Percentiles rank a stretch among this genome's conserved stretches.
These are phyloP conservation scores for Simmondsia chinensis DNA, from an alignment of 148 eudicot species.

Conservation along the genomic window DNA sequence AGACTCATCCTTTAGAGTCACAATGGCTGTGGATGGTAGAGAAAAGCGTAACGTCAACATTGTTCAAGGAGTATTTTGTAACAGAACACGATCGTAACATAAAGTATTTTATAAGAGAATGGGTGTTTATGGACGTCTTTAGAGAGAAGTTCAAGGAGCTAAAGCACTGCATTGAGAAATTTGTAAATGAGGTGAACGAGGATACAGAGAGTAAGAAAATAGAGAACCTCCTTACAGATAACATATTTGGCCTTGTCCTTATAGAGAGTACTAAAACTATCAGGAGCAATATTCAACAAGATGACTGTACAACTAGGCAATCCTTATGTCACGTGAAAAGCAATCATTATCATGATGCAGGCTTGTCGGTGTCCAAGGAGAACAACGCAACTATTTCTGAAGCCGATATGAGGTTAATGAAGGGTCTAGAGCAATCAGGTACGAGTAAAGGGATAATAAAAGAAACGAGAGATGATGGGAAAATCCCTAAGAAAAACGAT, in stretches of 20 bases:
- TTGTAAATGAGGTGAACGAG: neutral
- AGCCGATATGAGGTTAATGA: constrained; percentile 21
- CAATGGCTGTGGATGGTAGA: constrained; percentile 42
- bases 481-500: too few relatives aligned
- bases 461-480: constrained; percentile 19
- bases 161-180: neutral
- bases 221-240: constrained; percentile 1
- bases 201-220: neutral
- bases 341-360: too few relatives aligned
- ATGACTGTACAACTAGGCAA: too few relatives aligned
- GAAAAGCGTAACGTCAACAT: constrained; percentile 25
- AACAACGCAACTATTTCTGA: constrained; percentile 22
- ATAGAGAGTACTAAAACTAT: too few relatives aligned
- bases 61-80: constrained; percentile 29
- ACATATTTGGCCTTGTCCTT: too few relatives aligned
- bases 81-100: constrained; percentile 9
- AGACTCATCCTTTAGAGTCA: constrained; percentile 34
- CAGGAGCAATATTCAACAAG: too few relatives aligned
- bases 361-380: constrained; percentile 9
- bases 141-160: constrained; percentile 9
- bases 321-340: too few relatives aligned
- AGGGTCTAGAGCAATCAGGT: constrained; percentile 20
- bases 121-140: neutral
- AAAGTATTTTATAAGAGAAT: constrained; percentile 4
- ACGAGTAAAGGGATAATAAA: constrained; percentile 20